Evolutionary conservation across 2,329 filamentous ascomycete genomes (phyloP).

Genomic region (Alternaria novae-zelandiae): DNA sequence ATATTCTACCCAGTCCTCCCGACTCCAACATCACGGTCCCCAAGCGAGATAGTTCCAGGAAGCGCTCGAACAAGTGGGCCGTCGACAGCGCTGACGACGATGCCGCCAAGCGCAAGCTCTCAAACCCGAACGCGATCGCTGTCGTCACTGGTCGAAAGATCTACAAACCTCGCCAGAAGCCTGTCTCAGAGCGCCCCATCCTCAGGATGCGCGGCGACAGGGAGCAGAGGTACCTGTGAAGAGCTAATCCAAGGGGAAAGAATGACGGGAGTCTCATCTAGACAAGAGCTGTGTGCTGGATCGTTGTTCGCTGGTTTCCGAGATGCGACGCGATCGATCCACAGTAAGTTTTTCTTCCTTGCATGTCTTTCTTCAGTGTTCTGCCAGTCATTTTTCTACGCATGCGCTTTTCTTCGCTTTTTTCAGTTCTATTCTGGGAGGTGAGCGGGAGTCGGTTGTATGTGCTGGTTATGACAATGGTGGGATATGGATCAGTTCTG

Average conservation of each 20-base stretch:
- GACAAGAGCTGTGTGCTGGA: not conserved
- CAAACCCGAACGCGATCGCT: too few relatives aligned
- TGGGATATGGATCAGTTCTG: not conserved
- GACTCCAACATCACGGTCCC: conserved; percentile 8
- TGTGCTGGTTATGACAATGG: not conserved
- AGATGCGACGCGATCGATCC: not conserved
- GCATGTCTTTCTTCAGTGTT: not conserved
- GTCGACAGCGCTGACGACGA: too few relatives aligned
- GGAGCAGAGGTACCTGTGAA: not conserved
- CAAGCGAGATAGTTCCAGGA: not conserved
- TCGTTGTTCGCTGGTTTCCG: not conserved
- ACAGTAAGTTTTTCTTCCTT: not conserved
- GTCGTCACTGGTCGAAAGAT: too few relatives aligned
- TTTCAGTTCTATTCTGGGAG: not conserved
- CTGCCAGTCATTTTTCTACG: not conserved
- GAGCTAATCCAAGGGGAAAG: not conserved
- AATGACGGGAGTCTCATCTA: not conserved
- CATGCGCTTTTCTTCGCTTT: not conserved
- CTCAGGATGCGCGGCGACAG: not conserved
- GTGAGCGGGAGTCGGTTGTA: not conserved
- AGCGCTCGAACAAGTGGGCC: not conserved
- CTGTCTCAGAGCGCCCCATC: not conserved
- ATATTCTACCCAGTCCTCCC: not conserved
- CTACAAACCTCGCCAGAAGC: too few relatives aligned
- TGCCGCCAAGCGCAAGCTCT: too few relatives aligned